Evolutionary conservation across 176 grass and related monocot genomes (phyloP), one percentile per base, ranked within the genome.

Genomic region (Typha latifolia): DNA sequence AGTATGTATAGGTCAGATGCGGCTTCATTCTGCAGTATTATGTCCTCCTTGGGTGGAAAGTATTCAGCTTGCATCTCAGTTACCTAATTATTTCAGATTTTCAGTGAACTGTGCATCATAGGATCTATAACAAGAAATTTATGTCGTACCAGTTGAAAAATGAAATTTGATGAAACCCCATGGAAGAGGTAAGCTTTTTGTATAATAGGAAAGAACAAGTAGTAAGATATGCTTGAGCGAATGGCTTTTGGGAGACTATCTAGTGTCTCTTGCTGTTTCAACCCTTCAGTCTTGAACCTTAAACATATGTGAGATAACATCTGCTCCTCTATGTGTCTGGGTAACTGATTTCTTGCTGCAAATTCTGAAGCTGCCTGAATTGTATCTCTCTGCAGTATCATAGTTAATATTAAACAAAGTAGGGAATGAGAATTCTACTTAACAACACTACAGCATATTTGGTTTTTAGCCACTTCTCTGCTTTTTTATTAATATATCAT

Each of bases 231-330:
- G 62, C 49, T 76, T 67, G 73, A 48, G 5, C 64, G 63, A n/a
- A 76, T 76, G 32, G 73, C 63, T 32, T 67, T 76, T 18, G 73
- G 63, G 49, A 76, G 51, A 12, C 51, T 21, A 31, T 76, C 73
- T 50, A 76, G 50, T 4, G 29, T 76, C 64, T 76, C 49, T 56
- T 76, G 73, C 57, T 76, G 73, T 57, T 67, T 76, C 27, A 76
- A 21, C 14, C 64, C 63, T 63, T 76, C 73, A 57, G 73, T 76
- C 50, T 76, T 76, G 51, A 67, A 76, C 20, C 73, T 76, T 66
- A 76, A 14, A 63, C 73, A 76, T 76, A 76, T 67, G 51, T 76
- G 73, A 57, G 73, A 76, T 67, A 76, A 24, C 73, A 76, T 67
- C 37, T 67, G 63, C 51, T 76, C 73, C 63, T 67, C 49, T 67